Evolutionary conservation across 139 green algal species (phyloP), one percentile per base, ranked within the genome.

Genomic region (Volvox africanus): DNA sequence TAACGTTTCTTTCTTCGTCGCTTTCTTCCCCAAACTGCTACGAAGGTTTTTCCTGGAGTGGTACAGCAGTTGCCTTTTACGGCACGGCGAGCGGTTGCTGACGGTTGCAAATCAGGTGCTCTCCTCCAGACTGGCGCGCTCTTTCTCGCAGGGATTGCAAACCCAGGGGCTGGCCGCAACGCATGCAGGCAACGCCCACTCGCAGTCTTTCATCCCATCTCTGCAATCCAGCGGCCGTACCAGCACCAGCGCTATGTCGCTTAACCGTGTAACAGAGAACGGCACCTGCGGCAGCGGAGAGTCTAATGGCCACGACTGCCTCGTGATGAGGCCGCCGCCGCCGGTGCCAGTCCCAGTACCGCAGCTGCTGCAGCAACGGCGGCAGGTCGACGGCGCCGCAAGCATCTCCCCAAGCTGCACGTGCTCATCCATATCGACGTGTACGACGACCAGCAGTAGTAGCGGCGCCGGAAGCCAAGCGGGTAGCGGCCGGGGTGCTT

Each of bases 41-140:
- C 76, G 89, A 80, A 90, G 88, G 36, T 97, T 96, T 71, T 97
- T 96, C 91, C 93, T 96, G 61, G 50, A 86, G 24, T 97, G 95
- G 95, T 97, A 97, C 93, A 94, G 90, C 80, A 86, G 33, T 79
- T 93, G 61, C 33, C 92, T 97, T 28, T 68, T 96, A 17, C 26
- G 88, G 30, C 95, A 97, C 85, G 95, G 93, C 28, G 94, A 96
- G 28, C 84, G 90, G 28, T 62, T 97, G 80, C 88, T 96, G 77
- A n/a, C 67, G 26, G 44, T 93, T 0, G 95, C 95, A 1, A 82
- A 69, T 19, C 30, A 75, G 44, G 86, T 90, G 9, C 83, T 90
- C 9, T 16, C 86, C 2, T 35, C 71, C 26, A n/a, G 71, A 30
- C 71, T 79, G 71, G 24, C 24, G 65, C 21, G 65, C 6, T 24